Percentiles rank a stretch among this genome's conserved stretches.
Evolutionary conservation across 1,284 basidiomycete species (phyloP).

Genomic region (Ustilago hordei): DNA sequence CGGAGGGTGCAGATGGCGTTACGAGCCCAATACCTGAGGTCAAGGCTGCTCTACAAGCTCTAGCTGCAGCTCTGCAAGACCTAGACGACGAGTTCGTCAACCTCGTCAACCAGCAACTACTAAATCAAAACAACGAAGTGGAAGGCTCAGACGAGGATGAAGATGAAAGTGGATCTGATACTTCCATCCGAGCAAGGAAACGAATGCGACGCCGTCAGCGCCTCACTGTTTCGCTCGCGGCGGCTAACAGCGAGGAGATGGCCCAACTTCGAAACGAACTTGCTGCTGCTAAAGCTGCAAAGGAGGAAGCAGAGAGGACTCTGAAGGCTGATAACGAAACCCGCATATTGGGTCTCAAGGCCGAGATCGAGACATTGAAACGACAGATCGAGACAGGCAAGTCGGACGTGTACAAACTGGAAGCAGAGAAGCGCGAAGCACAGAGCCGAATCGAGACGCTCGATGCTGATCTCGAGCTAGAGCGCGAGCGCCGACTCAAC

Average conservation of each 20-base stretch:
- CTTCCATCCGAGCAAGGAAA: conserved; percentile 39
- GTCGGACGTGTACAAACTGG: conserved; percentile 23
- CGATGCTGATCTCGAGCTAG: conserved; percentile 51
- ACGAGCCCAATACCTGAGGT: conserved; percentile 53
- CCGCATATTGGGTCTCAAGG: conserved; percentile 17
- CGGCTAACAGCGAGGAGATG: conserved; percentile 25
- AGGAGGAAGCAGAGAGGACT: conserved; percentile 27
- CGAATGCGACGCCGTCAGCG: conserved; percentile 29
- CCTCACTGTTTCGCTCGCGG: conserved; percentile 31
- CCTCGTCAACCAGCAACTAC: conserved; percentile 57
- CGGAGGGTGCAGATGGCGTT: conserved; percentile 8
- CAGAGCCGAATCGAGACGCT: conserved; percentile 29
- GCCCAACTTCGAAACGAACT: conserved; percentile 33
- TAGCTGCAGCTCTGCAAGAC: conserved; percentile 53
- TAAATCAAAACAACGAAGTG: conserved; percentile 43
- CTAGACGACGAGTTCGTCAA: conserved; percentile 58
- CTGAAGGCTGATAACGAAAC: conserved; percentile 30
- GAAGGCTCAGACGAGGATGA: conserved; percentile 36
- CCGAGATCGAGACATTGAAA: conserved; percentile 36
- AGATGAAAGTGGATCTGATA: conserved; percentile 45
- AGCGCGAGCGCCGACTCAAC: conserved; percentile 57
- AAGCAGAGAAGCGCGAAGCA: conserved; percentile 22
- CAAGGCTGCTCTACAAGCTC: conserved; percentile 45
- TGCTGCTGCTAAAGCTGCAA: conserved; percentile 21
- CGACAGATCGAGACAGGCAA: conserved; percentile 33